Base-by-base conservation (phyloP, 495 filamentous ascomycete genomes). In the Aspergillus wentii region DNA sequence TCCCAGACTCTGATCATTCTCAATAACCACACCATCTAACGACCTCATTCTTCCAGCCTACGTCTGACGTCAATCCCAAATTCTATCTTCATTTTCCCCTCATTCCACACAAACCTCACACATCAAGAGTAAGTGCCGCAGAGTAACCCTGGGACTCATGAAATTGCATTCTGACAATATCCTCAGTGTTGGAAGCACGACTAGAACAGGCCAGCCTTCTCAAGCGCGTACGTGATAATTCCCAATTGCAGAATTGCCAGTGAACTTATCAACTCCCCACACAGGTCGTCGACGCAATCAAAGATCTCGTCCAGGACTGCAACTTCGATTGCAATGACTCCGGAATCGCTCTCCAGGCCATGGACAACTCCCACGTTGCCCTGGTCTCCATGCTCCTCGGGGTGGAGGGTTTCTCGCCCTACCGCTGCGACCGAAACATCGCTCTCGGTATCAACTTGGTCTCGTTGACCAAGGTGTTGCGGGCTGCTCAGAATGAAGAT, bases 241-340 rank as follows among this genome's bases (percentile, higher is more conserved):
- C 4, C n/a, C 16, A 30, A 10, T 23, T 34, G 10, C 30, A 33
- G 8, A 27, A 5, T 9, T 2, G 9, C 21, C 17, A 29, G 27
- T 17, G 4, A 40, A 26, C 43, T 48, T 16, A 47, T 30, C 3
- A 26, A 14, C 3, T 27, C 33, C 25, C 44, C 22, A 35, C 41
- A 44, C 52, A 95, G 91, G 87, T 95, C 47, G 90, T 97, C 64
- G 94, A 97, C 64, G 88, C 92, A 43, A 95, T 99, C 80, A 97
- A 95, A 68, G 94, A 99, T 54, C 81, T 99, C 18, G 92, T 99
- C 34, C 92, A 97, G 69, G 91, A 97, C 71, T 97, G 94, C 79
- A 99, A 99, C 71, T 99, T 99, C 70, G 92, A 99, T 72, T 99
- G 94, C 84, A 99, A 97, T 83, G 92, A 99, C 77, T 87, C 86